A percentile compares a stretch with the other conserved stretches of the same genome.
Conservation (phyloP, 2,329 filamentous ascomycete genomes). For the Trichophyton rubrum region DNA sequence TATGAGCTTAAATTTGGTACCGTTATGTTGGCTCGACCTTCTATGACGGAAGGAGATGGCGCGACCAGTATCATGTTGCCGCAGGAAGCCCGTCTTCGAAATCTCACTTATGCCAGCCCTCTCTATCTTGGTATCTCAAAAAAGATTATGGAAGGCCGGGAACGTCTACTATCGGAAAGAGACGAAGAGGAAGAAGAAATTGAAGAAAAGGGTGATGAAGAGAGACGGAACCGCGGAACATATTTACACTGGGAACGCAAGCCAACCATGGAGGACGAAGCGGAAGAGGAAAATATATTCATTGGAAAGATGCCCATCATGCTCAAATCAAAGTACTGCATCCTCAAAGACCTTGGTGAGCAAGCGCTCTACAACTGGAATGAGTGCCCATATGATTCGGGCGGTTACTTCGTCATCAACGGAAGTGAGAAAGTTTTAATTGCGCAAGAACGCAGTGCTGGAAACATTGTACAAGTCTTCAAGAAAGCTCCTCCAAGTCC, state of each 20-base stretch:
- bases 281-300: slow-evolving; percentile 63
- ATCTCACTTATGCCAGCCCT: slow-evolving; percentile 86
- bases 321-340: slow-evolving; percentile 94
- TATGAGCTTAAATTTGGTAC: slow-evolving; percentile 93
- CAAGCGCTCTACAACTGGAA: slow-evolving; percentile 81
- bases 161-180: slow-evolving; percentile 60
- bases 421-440: slow-evolving; percentile 97
- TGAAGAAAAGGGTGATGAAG: slow-evolving; percentile 37
- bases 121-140: slow-evolving; percentile 83
- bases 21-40: slow-evolving; percentile 76
- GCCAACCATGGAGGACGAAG: slow-evolving; percentile 35
- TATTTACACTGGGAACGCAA: slow-evolving; percentile 39
- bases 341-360: slow-evolving; percentile 70
- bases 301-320: slow-evolving; percentile 95
- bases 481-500: slow-evolving; percentile 90
- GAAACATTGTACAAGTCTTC: slow-evolving; percentile 98
- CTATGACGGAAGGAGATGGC: slow-evolving; percentile 86
- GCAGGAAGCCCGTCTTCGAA: slow-evolving; percentile 89
- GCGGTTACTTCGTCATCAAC: slow-evolving; percentile 98
- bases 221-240: slow-evolving; percentile 34
- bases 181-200: slow-evolving; percentile 38
- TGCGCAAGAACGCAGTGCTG: slow-evolving; percentile 90
- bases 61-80: slow-evolving; percentile 74
- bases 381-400: slow-evolving; percentile 96
- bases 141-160: slow-evolving; percentile 69